Conservation (phyloP, 2,329 filamentous ascomycete genomes). For the Cytospora leucostoma region DNA sequence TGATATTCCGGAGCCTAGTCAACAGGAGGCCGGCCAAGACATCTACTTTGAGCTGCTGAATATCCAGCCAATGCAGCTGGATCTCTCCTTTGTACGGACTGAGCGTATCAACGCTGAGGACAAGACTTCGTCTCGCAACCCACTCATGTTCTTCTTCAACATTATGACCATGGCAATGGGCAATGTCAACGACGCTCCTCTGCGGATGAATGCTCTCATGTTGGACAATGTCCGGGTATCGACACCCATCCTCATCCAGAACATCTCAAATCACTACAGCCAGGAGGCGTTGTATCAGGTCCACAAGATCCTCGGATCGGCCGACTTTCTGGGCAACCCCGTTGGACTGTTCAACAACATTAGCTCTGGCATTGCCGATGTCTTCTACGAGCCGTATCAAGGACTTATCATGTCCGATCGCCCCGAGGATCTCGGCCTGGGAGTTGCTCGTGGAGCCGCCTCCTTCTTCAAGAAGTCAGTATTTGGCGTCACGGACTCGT, state of each 20-base stretch:
- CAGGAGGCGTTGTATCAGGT: constrained; percentile 95
- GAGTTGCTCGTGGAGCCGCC: constrained; percentile 93
- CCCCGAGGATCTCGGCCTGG: constrained; percentile 90
- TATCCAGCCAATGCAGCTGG: constrained; percentile 96
- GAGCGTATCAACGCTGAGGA: constrained; percentile 96
- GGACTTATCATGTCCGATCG: constrained; percentile 91
- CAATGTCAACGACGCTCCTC: constrained; percentile 96
- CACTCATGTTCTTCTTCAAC: constrained; percentile 98
- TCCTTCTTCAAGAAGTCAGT: constrained; percentile 99
- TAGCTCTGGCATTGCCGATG: constrained; percentile 93
- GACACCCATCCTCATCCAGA: constrained; percentile 77
- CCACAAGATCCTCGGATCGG: constrained; percentile 94
- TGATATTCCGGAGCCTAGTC: constrained; percentile 88
- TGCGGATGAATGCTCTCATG: constrained; percentile 90
- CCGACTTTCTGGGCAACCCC: constrained; percentile 95
- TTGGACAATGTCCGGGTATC: constrained; percentile 94
- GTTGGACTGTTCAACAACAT: constrained; percentile 98
- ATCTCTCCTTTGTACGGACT: constrained; percentile 94
- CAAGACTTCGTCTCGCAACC: constrained; percentile 85
- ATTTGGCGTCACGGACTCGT: constrained; percentile 94
- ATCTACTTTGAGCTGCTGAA: constrained; percentile 98
- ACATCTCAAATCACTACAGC: constrained; percentile 91
- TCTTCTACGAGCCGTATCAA: constrained; percentile 99
- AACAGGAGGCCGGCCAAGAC: constrained; percentile 82
- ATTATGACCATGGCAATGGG: constrained; percentile 99